Percentiles rank a stretch among this genome's conserved stretches.
Conservation (phyloP, 2,329 filamentous ascomycete genomes). For the Pyricularia grisea region DNA sequence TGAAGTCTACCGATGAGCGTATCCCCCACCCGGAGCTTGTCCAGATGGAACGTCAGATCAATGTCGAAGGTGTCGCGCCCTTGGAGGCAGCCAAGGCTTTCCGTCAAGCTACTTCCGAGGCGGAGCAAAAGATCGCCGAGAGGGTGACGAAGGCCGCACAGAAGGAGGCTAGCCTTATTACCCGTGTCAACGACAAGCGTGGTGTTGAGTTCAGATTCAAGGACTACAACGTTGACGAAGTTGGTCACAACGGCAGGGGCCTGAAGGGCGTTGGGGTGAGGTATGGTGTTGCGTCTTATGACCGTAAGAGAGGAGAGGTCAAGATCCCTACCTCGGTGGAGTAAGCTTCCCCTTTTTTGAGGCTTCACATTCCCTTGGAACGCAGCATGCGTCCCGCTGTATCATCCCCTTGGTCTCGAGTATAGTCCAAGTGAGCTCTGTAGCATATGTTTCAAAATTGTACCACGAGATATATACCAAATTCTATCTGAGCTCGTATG, state of each 20-base stretch:
- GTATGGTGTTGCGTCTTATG: constrained; percentile 54
- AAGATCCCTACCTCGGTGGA: constrained; percentile 59
- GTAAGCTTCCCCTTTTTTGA: constrained; percentile 13
- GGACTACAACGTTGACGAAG: constrained; percentile 46
- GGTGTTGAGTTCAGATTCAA: constrained; percentile 55
- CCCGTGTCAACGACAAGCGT: constrained; percentile 31
- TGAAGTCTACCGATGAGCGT: constrained; percentile 51
- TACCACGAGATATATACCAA: neutral
- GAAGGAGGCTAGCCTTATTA: constrained; percentile 25
- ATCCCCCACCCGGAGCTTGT: constrained; percentile 56
- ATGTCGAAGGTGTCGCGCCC: constrained; percentile 21
- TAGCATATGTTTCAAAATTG: neutral
- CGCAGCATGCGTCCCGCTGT: neutral
- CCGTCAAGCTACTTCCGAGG: constrained; percentile 24
- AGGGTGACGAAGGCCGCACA: constrained; percentile 24
- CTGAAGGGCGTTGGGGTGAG: constrained; percentile 47
- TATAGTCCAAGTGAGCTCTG: neutral
- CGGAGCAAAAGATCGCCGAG: constrained; percentile 27
- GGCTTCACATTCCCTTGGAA: neutral
- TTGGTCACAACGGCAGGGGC: constrained; percentile 43
- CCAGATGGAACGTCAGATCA: constrained; percentile 38
- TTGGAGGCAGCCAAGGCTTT: constrained; percentile 30
- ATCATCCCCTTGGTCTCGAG: neutral
- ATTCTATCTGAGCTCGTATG: neutral
- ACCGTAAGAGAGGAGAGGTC: constrained; percentile 52